Evolutionary conservation across 176 grass and related monocot species (phyloP).

Genomic region (Aegilops longissima): DNA sequence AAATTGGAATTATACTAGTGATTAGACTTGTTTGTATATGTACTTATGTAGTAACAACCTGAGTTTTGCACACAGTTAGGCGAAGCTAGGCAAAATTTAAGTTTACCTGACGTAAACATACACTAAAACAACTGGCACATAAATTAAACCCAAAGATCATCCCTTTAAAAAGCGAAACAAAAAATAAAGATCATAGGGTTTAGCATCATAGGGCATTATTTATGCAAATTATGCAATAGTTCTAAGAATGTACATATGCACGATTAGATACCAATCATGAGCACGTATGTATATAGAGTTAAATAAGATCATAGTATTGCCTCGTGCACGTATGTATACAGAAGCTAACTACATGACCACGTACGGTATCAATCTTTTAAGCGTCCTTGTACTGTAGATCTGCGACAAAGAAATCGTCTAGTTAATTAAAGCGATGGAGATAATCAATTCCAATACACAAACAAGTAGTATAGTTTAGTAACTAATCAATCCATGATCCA

Average conservation of each 20-base stretch:
- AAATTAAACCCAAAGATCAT: too few species aligned
- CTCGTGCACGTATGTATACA: not conserved
- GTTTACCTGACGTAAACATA: too few species aligned
- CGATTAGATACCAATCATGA: not conserved
- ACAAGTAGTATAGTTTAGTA: not conserved
- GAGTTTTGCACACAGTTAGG: too few species aligned
- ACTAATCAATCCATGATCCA: not conserved
- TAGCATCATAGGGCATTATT: not conserved
- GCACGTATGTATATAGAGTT: too few species aligned
- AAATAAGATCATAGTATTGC: too few species aligned
- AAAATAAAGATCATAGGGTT: too few species aligned
- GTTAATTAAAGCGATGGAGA: not conserved
- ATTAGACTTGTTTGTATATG: too few species aligned
- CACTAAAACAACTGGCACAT: too few species aligned
- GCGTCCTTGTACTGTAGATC: constrained; percentile 17
- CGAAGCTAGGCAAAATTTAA: too few species aligned
- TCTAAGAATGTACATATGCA: not conserved
- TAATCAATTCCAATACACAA: not conserved
- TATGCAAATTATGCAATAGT: not conserved
- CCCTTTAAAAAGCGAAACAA: too few species aligned
- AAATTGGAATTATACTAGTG: too few species aligned
- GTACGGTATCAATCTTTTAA: not conserved
- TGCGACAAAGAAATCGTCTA: not conserved
- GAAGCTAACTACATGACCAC: not conserved
- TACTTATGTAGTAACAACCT: too few species aligned